Conservation (phyloP, 345 rosid species). For the Murraya koenigii region DNA sequence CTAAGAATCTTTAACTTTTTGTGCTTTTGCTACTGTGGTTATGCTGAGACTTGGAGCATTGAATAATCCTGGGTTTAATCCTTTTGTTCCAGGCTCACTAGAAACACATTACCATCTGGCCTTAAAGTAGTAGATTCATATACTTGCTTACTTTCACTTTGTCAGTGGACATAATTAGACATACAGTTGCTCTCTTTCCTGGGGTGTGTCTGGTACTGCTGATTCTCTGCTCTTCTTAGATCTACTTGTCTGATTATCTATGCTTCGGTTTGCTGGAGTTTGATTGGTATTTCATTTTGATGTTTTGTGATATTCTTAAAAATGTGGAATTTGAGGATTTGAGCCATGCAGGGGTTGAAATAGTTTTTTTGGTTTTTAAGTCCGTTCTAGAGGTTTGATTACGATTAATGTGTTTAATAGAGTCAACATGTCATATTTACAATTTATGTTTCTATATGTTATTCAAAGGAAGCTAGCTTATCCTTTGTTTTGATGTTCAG, state of each 20-base stretch:
- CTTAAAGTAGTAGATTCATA: neutral
- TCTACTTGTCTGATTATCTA: neutral
- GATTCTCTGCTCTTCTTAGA: neutral
- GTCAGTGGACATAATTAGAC: neutral
- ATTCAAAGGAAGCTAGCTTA: neutral
- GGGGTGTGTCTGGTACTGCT: neutral
- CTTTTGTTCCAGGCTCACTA: neutral
- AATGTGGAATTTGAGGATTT: neutral
- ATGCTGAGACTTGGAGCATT: no score
- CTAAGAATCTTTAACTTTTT: neutral
- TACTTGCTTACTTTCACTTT: neutral
- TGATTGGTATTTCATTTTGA: neutral
- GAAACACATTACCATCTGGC: neutral
- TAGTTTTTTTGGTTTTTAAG: neutral
- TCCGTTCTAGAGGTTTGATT: neutral
- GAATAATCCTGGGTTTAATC: neutral
- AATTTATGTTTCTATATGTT: neutral
- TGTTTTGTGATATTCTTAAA: neutral
- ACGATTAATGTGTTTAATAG: neutral
- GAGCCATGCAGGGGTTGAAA: neutral
- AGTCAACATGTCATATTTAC: neutral
- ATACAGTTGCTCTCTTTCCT: neutral
- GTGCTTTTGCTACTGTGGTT: no score
- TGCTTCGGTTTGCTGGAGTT: neutral
- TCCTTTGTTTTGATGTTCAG: slow-evolving; percentile 32